Base-by-base conservation (phyloP, 495 filamentous ascomycete genomes). In the Halenospora varia region DNA sequence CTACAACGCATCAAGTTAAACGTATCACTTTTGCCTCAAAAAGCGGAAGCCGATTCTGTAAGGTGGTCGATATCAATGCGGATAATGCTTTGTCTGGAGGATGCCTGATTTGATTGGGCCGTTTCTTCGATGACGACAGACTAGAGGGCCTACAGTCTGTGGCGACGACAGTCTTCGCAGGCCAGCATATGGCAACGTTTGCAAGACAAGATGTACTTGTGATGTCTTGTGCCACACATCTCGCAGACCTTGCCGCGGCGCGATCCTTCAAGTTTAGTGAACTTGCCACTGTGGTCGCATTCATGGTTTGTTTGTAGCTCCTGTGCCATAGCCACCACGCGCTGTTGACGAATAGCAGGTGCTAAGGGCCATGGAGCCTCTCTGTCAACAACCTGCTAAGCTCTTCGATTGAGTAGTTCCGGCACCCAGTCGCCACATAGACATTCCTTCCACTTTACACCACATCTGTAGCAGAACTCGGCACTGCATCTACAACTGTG, bases 381-480 rank as follows among this genome's bases (percentile, higher is more conserved):
- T 57, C 51, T 58, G 40, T 60, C 53, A 50, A 57, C 57, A 40
- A 57, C 11, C 44, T 48, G 54, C 15, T 60, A 3, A 57, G 57
- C 57, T 60, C 57, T 58, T 50, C 17, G 40, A 41, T 58, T 0
- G 22, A 58, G 53, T 20, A 57, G 42, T 57, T 48, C 53, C 19
- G 10, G 10, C 26, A 25, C 57, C 57, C 57, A 60, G 53, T 60
- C 57, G 17, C 42, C 57, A 57, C 53, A 60, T 39, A 15, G 20
- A 41, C 57, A 60, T 57, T 60, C 54, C n/a, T 60, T 60, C 53
- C 57, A 60, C 53, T 57, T 60, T 48, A 57, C 42, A 17, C 57
- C 53, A 60, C 42, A 60, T 57, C 40, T 57, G 57, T 60, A 60
- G 42, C 57, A 60, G 57, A 57, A 60, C 24, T 60, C 54, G 24